Conservation (phyloP, 768 basidiomycete genomes). For the Sutorius australiensis region DNA sequence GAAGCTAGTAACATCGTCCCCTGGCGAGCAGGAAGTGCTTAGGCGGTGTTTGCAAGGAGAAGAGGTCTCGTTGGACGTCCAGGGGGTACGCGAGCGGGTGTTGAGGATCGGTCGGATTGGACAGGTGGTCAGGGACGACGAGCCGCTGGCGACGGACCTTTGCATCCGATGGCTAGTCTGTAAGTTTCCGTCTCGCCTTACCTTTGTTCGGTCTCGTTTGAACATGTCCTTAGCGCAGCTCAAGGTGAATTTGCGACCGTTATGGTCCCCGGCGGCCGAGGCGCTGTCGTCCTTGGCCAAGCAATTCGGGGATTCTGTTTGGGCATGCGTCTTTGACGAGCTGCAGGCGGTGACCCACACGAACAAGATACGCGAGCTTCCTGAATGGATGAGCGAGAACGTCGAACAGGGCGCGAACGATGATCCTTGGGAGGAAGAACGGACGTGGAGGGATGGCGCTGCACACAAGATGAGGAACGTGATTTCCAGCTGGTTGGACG, state of each 20-base stretch:
- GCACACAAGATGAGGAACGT: slow-evolving; percentile 56
- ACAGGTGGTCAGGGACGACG: slow-evolving; percentile 53
- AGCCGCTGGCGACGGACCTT: slow-evolving; percentile 52
- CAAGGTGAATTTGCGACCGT: slow-evolving; percentile 87
- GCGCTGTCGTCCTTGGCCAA: slow-evolving; percentile 52
- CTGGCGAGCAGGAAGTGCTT: slow-evolving; percentile 49
- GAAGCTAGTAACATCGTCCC: slow-evolving; percentile 40
- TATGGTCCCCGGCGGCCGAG: slow-evolving; percentile 80
- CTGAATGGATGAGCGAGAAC: slow-evolving; percentile 26
- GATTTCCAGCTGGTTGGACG: slow-evolving; percentile 46
- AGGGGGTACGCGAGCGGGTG: slow-evolving; percentile 81
- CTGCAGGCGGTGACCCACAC: slow-evolving; percentile 36
- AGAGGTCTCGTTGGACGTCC: slow-evolving; percentile 69
- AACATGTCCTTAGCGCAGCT: slow-evolving; percentile 60
- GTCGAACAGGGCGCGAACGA: slow-evolving; percentile 20
- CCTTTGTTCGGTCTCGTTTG: not conserved
- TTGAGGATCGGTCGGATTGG: slow-evolving; percentile 72
- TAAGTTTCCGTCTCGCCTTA: slow-evolving; percentile 29
- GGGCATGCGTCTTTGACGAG: slow-evolving; percentile 67
- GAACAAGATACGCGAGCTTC: slow-evolving; percentile 25
- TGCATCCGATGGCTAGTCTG: slow-evolving; percentile 72
- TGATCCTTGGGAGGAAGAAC: slow-evolving; percentile 60
- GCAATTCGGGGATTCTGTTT: slow-evolving; percentile 67
- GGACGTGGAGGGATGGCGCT: slow-evolving; percentile 72
- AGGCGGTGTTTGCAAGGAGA: slow-evolving; percentile 77